phyloP scores from a whole-genome alignment of 2,329 filamentous ascomycete species.

The Cadophora gregata region DNA sequence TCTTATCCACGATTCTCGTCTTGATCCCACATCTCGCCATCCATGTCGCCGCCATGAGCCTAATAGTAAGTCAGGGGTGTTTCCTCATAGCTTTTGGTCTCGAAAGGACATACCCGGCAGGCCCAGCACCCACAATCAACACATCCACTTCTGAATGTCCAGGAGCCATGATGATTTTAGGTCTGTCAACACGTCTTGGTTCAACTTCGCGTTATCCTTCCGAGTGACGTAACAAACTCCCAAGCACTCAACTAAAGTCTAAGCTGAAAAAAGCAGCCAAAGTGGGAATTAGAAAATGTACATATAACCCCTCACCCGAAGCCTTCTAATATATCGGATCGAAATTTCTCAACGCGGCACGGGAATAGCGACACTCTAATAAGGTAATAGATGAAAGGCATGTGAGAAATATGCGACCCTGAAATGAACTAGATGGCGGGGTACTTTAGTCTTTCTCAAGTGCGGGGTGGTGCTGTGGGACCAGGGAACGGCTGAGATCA shows the following conservation, averaged over 20 bases:
- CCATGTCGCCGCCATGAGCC: slow-evolving; percentile 56
- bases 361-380: background rate
- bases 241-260: too few species aligned
- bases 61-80: background rate
- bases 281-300: too few species aligned
- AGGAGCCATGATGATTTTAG: background rate
- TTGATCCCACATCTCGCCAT: slow-evolving; percentile 55
- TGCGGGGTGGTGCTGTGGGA: slow-evolving; percentile 10
- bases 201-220: too few species aligned
- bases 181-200: too few species aligned
- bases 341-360: background rate
- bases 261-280: too few species aligned
- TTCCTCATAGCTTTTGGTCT: background rate
- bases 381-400: too few species aligned
- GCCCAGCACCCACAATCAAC: slow-evolving; percentile 57
- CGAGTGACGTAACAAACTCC: too few species aligned
- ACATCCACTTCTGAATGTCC: slow-evolving; percentile 49
- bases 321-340: too few species aligned
- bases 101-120: slow-evolving; percentile 45
- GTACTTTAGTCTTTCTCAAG: background rate
- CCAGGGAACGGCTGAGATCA: background rate
- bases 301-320: too few species aligned
- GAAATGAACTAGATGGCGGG: background rate
- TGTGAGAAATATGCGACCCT: too few species aligned
- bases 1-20: slow-evolving; percentile 55